Evolutionary conservation across 2,329 filamentous ascomycete genomes (phyloP).

Genomic region (Botrytis fragariae): DNA sequence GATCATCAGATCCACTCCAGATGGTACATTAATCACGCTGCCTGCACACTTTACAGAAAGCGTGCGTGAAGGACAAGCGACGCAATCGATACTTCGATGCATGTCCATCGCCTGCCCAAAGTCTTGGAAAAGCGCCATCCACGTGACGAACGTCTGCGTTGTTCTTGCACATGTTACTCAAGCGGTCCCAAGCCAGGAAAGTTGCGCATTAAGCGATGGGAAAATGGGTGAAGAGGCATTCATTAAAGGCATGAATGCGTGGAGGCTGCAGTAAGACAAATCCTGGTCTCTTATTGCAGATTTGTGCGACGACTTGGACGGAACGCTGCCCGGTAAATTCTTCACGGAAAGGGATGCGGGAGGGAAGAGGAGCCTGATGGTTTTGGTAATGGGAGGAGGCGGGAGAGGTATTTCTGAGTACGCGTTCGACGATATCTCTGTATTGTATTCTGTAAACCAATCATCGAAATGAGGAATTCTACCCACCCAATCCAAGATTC

Average conservation of each 20-base stretch:
- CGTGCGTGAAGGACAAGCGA: neutral
- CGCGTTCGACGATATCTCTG: neutral
- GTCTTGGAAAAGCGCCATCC: neutral
- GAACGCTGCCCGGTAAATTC: neutral
- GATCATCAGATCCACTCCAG: neutral
- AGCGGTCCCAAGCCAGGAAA: neutral
- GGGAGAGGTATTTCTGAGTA: neutral
- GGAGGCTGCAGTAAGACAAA: neutral
- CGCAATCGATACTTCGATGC: slow-evolving; percentile 3
- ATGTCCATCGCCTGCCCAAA: neutral
- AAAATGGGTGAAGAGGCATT: neutral
- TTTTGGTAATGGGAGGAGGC: neutral
- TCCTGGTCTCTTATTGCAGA: slow-evolving; percentile 10
- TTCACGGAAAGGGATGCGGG: slow-evolving; percentile 2
- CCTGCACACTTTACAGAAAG: too few species aligned
- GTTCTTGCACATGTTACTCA: neutral
- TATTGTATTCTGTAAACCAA: neutral
- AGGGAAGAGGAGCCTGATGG: neutral
- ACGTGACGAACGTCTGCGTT: neutral
- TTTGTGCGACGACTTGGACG: slow-evolving; percentile 9
- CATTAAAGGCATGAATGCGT: slow-evolving; percentile 1
- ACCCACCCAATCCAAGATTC: neutral
- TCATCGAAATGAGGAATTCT: neutral
- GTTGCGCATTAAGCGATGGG: neutral
- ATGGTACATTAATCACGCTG: neutral